A percentile compares a stretch with the other conserved stretches of the same genome.
Conservation (phyloP, 2,329 filamentous ascomycete species). For the Cadophora sp. region DNA sequence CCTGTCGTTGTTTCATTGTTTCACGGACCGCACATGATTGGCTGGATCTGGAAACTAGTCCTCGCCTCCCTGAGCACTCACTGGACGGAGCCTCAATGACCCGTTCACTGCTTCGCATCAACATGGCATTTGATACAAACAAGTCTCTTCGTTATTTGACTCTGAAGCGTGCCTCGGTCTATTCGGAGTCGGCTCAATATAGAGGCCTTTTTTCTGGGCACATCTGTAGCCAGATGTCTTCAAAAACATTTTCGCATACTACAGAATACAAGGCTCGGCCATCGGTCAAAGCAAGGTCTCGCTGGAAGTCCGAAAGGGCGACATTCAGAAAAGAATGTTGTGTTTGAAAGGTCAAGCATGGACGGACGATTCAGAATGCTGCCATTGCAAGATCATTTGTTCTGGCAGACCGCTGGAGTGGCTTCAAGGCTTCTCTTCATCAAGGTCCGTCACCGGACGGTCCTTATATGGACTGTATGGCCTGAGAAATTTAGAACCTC, state of each 20-base stretch:
- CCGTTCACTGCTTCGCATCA: neutral
- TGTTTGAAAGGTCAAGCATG: neutral
- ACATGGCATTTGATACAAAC: neutral
- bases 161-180: neutral
- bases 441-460: neutral
- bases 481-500: neutral
- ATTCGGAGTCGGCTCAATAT: neutral
- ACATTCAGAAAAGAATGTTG: neutral
- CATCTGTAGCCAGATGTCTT: neutral
- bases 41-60: neutral
- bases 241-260: neutral
- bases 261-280: neutral
- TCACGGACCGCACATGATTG: neutral
- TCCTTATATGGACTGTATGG: neutral
- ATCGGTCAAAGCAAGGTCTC: neutral
- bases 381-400: neutral
- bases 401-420: neutral
- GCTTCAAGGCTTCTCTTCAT: neutral
- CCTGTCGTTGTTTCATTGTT: slow-evolving; percentile 8
- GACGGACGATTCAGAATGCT: too few species aligned
- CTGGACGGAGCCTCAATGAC: neutral
- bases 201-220: neutral
- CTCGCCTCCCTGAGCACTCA: neutral
- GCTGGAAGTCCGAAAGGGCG: neutral
- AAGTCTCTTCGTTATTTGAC: neutral